Evolutionary conservation across 2,329 filamentous ascomycete genomes (phyloP).

Genomic region (Aspergillus tanneri): DNA sequence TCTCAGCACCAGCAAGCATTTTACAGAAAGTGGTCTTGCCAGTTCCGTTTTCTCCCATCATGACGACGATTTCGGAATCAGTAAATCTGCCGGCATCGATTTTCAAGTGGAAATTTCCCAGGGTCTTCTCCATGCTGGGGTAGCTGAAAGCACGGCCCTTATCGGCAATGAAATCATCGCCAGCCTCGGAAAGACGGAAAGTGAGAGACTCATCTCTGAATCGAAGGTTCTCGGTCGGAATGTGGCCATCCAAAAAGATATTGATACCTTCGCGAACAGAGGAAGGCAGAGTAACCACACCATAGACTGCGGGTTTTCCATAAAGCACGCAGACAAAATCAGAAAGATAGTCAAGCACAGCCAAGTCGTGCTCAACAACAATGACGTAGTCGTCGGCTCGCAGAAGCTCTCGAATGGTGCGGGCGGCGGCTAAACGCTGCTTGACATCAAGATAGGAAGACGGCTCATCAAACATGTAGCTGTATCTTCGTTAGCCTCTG

Average conservation of each 20-base stretch:
- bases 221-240: slow-evolving; percentile 95
- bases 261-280: slow-evolving; percentile 99
- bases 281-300: slow-evolving; percentile 92
- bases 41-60: slow-evolving; percentile 99
- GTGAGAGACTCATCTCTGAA: slow-evolving; percentile 97
- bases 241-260: slow-evolving; percentile 97
- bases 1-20: slow-evolving; percentile 87
- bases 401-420: slow-evolving; percentile 87
- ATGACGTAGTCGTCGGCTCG: slow-evolving; percentile 93
- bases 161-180: slow-evolving; percentile 84
- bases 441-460: slow-evolving; percentile 99
- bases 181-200: slow-evolving; percentile 87
- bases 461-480: slow-evolving; percentile 99
- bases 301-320: slow-evolving; percentile 90
- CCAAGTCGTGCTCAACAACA: slow-evolving; percentile 98
- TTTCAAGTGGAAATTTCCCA: slow-evolving; percentile 80
- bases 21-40: slow-evolving; percentile 99
- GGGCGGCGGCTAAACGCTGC: slow-evolving; percentile 89
- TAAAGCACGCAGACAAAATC: slow-evolving; percentile 98
- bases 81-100: slow-evolving; percentile 87
- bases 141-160: slow-evolving; percentile 83
- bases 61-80: slow-evolving; percentile 97
- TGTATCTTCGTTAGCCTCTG: slow-evolving; percentile 29
- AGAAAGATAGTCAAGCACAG: slow-evolving; percentile 95
- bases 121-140: slow-evolving; percentile 86